Conservation (phyloP, 345 rosid genomes). For the Arabis alpina region DNA sequence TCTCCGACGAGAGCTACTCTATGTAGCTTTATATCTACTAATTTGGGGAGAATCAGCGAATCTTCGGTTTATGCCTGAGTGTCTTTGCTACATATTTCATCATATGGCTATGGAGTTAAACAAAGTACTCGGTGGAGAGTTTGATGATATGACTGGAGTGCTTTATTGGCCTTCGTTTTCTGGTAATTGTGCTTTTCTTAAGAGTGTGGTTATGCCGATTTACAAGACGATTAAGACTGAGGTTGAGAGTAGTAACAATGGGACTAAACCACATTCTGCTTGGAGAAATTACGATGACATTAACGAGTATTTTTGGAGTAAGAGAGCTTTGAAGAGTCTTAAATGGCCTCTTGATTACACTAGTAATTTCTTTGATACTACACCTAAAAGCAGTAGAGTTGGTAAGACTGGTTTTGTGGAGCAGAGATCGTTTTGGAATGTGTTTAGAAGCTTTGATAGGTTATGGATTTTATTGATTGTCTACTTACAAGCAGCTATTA, state of each 20-base stretch:
- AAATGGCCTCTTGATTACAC: constrained; percentile 87
- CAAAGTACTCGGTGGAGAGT: constrained; percentile 76
- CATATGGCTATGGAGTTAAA: constrained; percentile 94
- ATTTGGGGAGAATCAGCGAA: constrained; percentile 96
- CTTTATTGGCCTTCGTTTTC: constrained; percentile 78
- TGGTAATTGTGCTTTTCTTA: constrained; percentile 73
- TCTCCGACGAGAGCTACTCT: constrained; percentile 71
- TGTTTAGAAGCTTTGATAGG: constrained; percentile 86
- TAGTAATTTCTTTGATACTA: constrained; percentile 71
- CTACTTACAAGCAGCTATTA: constrained; percentile 77
- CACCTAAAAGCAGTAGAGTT: constrained; percentile 61
- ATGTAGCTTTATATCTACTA: constrained; percentile 68
- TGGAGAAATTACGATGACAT: constrained; percentile 97
- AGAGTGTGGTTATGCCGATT: constrained; percentile 80
- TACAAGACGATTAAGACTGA: constrained; percentile 75
- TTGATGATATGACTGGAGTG: constrained; percentile 89
- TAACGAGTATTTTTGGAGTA: constrained; percentile 96
- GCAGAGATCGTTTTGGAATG: constrained; percentile 90
- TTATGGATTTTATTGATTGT: constrained; percentile 82
- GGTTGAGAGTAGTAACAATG: constrained; percentile 79
- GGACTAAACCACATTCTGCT: constrained; percentile 90
- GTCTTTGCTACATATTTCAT: constrained; percentile 83
- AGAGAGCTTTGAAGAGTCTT: constrained; percentile 78
- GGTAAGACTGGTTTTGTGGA: constrained; percentile 98
- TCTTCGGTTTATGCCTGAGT: constrained; percentile 86